A percentile compares a stretch with the other conserved stretches of the same genome.
Evolutionary conservation across 352 stramenopile genomes (phyloP).

Genomic region (Phytophthora meadii): DNA sequence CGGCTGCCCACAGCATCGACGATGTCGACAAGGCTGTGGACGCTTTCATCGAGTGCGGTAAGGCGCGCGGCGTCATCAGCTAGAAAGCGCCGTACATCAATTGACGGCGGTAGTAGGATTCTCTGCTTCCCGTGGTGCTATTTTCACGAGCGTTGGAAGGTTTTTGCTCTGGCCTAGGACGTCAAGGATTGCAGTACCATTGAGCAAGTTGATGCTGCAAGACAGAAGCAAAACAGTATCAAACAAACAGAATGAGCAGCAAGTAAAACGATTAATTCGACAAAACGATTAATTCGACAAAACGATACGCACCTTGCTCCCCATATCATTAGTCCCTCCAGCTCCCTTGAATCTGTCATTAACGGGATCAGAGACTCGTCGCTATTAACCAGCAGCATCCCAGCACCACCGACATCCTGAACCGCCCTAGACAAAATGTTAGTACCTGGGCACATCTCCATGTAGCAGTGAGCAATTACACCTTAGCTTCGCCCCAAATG

Average conservation of each 20-base stretch:
- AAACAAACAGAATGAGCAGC: constrained; percentile 21
- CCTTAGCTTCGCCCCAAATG: constrained; percentile 70
- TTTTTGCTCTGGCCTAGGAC: constrained; percentile 61
- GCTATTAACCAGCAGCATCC: constrained; percentile 73
- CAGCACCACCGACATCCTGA: constrained; percentile 57
- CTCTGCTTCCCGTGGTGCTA: constrained; percentile 27
- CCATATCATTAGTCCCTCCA: constrained; percentile 62
- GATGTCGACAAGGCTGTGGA: constrained; percentile 92
- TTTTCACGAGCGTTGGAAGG: constrained; percentile 59
- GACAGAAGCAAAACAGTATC: constrained; percentile 6
- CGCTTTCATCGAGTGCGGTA: constrained; percentile 93
- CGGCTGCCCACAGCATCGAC: constrained; percentile 91
- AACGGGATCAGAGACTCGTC: constrained; percentile 68
- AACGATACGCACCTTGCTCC: constrained; percentile 53
- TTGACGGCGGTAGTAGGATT: constrained; percentile 16
- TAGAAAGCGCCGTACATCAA: constrained; percentile 28
- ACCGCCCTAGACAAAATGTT: constrained; percentile 37
- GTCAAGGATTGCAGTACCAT: constrained; percentile 51
- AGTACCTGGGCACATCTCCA: background rate
- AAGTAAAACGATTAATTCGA: background rate
- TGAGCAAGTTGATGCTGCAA: constrained; percentile 51
- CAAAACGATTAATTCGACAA: background rate
- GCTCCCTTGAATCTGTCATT: constrained; percentile 69
- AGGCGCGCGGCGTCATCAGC: constrained; percentile 77
- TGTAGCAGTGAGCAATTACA: constrained; percentile 11